Percentiles rank a stretch among this genome's conserved stretches.
phyloP scores from a whole-genome alignment of 2,329 filamentous ascomycete genomes.

The Diplodia sapinea region DNA sequence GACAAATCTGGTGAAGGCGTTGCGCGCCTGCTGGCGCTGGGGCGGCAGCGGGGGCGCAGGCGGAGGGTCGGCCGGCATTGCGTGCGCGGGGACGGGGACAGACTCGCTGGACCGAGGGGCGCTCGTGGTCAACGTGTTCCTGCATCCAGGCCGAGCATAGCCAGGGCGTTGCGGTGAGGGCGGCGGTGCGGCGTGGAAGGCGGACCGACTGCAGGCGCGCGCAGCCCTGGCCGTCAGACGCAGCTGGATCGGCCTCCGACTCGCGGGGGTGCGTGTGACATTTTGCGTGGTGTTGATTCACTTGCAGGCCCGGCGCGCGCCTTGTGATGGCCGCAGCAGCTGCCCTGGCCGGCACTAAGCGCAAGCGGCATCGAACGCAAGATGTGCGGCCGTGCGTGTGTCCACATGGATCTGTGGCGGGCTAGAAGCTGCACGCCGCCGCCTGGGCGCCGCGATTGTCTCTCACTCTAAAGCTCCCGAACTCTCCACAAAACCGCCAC shows the following conservation, averaged over 20 bases:
- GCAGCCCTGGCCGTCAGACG: constrained; percentile 22
- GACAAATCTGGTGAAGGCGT: constrained; percentile 58
- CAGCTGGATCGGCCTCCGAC: constrained; percentile 17
- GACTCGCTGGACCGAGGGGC: constrained; percentile 1
- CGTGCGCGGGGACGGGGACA: background rate
- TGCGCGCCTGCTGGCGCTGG: constrained; percentile 36
- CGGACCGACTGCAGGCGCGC: constrained; percentile 26
- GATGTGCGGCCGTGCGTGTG: constrained; percentile 16
- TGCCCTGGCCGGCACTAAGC: constrained; percentile 15
- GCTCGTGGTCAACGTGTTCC: constrained; percentile 24
- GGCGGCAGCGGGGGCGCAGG: constrained; percentile 46
- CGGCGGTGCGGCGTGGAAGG: constrained; percentile 22
- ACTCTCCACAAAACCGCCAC: constrained; percentile 29
- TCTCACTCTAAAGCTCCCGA: constrained; percentile 29
- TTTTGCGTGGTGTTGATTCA: constrained; percentile 29
- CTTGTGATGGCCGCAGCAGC: constrained; percentile 19
- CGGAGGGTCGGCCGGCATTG: constrained; percentile 39
- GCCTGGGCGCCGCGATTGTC: constrained; percentile 26
- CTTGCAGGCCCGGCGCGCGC: constrained; percentile 12
- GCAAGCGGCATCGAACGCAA: constrained; percentile 11
- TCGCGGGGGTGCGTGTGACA: constrained; percentile 24
- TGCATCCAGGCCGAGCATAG: constrained; percentile 18
- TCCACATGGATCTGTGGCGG: constrained; percentile 23
- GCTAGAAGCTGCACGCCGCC: constrained; percentile 21
- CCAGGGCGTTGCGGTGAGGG: constrained; percentile 19